Percentiles rank a stretch among this genome's conserved stretches.
These are phyloP conservation scores for Calonectria hongkongensis DNA, from an alignment of 2,329 filamentous ascomycete species.

Conservation along the genomic window DNA sequence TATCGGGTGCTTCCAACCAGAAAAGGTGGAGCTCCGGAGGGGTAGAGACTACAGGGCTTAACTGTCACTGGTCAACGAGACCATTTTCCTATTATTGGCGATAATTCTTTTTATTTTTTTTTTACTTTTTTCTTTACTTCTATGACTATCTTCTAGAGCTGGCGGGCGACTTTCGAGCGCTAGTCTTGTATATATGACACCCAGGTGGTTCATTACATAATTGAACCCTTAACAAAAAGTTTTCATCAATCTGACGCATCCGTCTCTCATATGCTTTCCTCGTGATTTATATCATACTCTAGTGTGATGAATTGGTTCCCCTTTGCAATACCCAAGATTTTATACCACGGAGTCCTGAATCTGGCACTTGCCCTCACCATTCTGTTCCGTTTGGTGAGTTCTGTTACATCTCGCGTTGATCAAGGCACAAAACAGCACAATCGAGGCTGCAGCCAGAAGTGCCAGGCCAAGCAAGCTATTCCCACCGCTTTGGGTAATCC, in stretches of 20 bases:
- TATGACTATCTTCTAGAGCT: slow-evolving; percentile 50
- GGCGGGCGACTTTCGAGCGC: slow-evolving; percentile 43
- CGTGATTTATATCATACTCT: not conserved
- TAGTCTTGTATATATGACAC: slow-evolving; percentile 51
- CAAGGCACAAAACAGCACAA: slow-evolving; percentile 5
- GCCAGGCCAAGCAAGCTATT: not conserved
- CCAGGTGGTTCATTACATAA: slow-evolving; percentile 42
- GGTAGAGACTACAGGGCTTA: slow-evolving; percentile 12
- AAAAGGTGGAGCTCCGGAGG: slow-evolving; percentile 21
- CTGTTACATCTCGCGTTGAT: slow-evolving; percentile 8
- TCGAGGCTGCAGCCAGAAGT: slow-evolving; percentile 14
- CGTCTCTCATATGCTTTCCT: not conserved
- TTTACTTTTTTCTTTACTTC: slow-evolving; percentile 40
- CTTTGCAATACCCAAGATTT: not conserved
- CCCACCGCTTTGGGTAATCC: not conserved
- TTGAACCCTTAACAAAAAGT: slow-evolving; percentile 29
- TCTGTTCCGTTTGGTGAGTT: not conserved
- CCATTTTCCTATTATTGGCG: slow-evolving; percentile 32
- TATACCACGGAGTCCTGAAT: not conserved
- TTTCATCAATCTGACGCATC: not conserved
- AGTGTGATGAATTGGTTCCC: not conserved
- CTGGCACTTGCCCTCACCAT: not conserved
- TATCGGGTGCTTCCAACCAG: slow-evolving; percentile 28
- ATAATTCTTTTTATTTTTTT: slow-evolving; percentile 22
- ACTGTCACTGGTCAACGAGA: slow-evolving; percentile 31